Conservation (phyloP, 2,329 filamentous ascomycete species). For the Immersiporthe knoxdaviesiana region DNA sequence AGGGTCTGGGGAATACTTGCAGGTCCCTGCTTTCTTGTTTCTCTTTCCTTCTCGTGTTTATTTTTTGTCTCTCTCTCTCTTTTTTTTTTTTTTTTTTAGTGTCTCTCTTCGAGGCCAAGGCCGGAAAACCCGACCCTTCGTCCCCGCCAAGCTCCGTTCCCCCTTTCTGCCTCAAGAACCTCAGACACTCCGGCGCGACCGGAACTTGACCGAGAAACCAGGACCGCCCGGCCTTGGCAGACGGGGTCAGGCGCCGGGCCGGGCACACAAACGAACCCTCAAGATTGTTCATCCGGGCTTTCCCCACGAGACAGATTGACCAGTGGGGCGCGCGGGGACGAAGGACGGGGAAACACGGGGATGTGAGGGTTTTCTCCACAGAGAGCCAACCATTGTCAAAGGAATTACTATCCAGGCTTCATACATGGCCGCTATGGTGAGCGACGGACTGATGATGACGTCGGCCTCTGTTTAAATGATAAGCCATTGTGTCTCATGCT, state of each 20-base stretch:
- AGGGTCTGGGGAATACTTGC: neutral
- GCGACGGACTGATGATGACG: too few species aligned
- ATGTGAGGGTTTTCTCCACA: neutral
- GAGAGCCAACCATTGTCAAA: too few species aligned
- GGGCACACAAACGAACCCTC: neutral
- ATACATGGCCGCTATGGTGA: neutral
- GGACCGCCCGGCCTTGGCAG: slow-evolving; percentile 10
- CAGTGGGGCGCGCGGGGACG: neutral
- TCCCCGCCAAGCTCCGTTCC: neutral
- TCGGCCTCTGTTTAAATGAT: neutral
- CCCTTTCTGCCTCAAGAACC: neutral
- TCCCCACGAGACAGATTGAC: neutral
- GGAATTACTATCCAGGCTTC: neutral
- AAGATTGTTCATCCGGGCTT: slow-evolving; percentile 8
- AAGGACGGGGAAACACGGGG: slow-evolving; percentile 4
- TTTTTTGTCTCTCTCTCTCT: neutral
- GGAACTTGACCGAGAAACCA: slow-evolving; percentile 14
- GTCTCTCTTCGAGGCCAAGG: too few species aligned
- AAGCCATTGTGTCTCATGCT: neutral
- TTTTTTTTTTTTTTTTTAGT: too few species aligned
- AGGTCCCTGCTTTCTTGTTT: neutral
- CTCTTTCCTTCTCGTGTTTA: neutral
- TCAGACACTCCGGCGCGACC: neutral
- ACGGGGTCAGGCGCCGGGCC: slow-evolving; percentile 3
- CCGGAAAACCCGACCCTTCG: neutral